These are phyloP conservation scores for Botrytis cinerea DNA, from an alignment of 2,329 filamentous ascomycete species.

Conservation along the genomic window DNA sequence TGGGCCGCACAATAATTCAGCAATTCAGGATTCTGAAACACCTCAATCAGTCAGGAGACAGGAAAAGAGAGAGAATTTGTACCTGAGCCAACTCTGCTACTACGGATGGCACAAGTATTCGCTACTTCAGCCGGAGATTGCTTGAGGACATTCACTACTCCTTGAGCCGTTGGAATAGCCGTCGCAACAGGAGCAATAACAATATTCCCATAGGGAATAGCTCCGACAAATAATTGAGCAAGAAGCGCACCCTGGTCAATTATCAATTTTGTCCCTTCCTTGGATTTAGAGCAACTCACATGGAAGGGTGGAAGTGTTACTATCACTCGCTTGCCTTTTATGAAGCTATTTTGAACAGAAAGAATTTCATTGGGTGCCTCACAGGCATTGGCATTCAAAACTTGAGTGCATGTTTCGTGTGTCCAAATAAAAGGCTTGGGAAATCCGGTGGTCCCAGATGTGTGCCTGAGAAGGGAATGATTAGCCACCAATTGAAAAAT, in stretches of 20 bases:
- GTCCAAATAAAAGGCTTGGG: not conserved
- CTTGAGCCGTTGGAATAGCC: not conserved
- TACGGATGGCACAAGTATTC: not conserved
- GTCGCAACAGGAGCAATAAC: not conserved
- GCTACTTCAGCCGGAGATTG: not conserved
- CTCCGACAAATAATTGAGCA: not conserved
- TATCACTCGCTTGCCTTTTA: not conserved
- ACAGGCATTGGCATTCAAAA: not conserved
- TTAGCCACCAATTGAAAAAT: not conserved
- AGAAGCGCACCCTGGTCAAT: not conserved
- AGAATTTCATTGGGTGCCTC: not conserved
- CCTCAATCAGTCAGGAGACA: not conserved
- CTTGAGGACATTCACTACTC: not conserved
- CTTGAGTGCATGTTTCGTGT: not conserved
- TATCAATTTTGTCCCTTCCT: not conserved
- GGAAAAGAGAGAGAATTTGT: not conserved
- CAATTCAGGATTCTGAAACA: not conserved
- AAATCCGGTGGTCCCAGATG: not conserved
- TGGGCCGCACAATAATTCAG: not conserved
- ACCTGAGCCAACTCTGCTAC: not conserved
- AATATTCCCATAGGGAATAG: not conserved
- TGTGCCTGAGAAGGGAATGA: not conserved
- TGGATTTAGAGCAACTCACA: not conserved
- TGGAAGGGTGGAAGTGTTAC: not conserved
- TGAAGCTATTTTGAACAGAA: not conserved